These are phyloP conservation scores for Exophiala bonariae DNA, from an alignment of 2,329 filamentous ascomycete genomes.

Conservation along the genomic window DNA sequence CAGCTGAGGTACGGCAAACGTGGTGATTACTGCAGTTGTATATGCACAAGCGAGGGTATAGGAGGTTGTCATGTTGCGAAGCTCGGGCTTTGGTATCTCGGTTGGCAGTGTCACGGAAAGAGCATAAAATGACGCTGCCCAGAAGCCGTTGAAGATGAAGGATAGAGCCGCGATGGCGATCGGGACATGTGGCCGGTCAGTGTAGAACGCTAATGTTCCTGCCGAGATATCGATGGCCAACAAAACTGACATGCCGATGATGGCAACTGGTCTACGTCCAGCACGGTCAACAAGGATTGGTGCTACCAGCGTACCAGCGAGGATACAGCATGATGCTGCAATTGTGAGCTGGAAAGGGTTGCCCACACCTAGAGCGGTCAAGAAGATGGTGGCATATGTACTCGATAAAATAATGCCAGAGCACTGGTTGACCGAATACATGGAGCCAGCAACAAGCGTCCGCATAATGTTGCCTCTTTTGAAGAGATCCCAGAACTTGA, in stretches of 20 bases:
- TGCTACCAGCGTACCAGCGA: slow-evolving; percentile 38
- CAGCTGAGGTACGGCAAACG: slow-evolving; percentile 38
- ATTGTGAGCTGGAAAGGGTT: slow-evolving; percentile 37
- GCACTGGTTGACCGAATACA: slow-evolving; percentile 38
- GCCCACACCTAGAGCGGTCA: slow-evolving; percentile 34
- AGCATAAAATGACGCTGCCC: slow-evolving; percentile 38
- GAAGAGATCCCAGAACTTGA: slow-evolving; percentile 38
- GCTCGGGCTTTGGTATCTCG: slow-evolving; percentile 38
- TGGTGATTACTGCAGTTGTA: slow-evolving; percentile 41
- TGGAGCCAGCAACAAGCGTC: slow-evolving; percentile 37
- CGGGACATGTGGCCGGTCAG: slow-evolving; percentile 18
- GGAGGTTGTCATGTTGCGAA: slow-evolving; percentile 39
- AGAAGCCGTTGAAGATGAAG: slow-evolving; percentile 40
- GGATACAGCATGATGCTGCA: slow-evolving; percentile 36
- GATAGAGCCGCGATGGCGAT: slow-evolving; percentile 34
- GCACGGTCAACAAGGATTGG: slow-evolving; percentile 36
- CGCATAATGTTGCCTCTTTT: slow-evolving; percentile 34
- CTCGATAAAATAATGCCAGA: slow-evolving; percentile 39
- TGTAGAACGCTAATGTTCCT: slow-evolving; percentile 35
- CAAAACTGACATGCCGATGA: slow-evolving; percentile 35
- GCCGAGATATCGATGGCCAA: slow-evolving; percentile 35
- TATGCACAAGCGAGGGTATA: slow-evolving; percentile 38
- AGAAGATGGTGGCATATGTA: slow-evolving; percentile 40
- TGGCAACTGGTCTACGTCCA: slow-evolving; percentile 38
- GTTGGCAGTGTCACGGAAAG: slow-evolving; percentile 35